phyloP scores from a whole-genome alignment of 257 asterid species.

The Solanum pimpinellifolium region DNA sequence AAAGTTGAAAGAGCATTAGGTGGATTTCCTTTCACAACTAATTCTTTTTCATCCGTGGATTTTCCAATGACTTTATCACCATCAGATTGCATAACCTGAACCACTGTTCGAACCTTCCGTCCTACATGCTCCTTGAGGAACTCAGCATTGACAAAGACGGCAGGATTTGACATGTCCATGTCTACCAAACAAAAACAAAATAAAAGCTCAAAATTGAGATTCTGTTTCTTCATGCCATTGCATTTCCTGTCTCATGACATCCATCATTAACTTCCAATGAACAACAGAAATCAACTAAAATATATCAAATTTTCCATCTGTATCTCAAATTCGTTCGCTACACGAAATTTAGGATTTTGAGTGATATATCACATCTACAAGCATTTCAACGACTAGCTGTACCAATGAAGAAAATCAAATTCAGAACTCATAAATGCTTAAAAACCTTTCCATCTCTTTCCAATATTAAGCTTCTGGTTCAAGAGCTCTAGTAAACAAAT shows the following conservation, averaged over 20 bases:
- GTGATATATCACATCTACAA: not conserved
- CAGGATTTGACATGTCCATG: conserved; percentile 84
- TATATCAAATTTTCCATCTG: not conserved
- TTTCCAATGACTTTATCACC: conserved; percentile 59
- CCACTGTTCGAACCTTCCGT: conserved; percentile 62
- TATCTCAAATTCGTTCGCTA: not conserved
- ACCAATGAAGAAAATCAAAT: not conserved
- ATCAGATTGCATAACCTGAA: conserved; percentile 68
- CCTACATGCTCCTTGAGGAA: conserved; percentile 49
- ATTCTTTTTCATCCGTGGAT: conserved; percentile 72
- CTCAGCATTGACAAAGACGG: conserved; percentile 78
- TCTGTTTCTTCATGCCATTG: not conserved
- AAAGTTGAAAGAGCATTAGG: conserved; percentile 51
- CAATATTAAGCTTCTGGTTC: not conserved
- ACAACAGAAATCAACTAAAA: not conserved
- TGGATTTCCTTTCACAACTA: conserved; percentile 57
- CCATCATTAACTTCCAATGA: not conserved
- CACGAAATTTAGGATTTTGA: not conserved
- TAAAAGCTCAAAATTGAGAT: not conserved
- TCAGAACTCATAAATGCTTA: not conserved
- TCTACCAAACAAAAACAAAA: not conserved
- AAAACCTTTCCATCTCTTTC: not conserved
- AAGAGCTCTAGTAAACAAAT: not conserved
- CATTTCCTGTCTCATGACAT: not conserved
- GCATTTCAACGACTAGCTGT: not conserved